Evolutionary conservation across 2,329 filamentous ascomycete species (phyloP), one percentile per base, ranked within the genome.

Genomic region (Scytalidium sp.): DNA sequence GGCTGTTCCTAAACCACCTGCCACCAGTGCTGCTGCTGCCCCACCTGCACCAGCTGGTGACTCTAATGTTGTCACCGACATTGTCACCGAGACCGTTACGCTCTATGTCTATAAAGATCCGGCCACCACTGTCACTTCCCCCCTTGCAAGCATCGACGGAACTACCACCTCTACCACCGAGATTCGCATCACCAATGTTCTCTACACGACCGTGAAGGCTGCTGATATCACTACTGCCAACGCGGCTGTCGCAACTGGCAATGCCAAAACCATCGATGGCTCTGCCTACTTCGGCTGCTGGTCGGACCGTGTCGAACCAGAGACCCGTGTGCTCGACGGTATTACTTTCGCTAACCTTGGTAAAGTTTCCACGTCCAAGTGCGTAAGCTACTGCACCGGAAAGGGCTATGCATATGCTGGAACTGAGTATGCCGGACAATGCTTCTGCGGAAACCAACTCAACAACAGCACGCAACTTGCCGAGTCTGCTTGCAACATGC

Each of bases 351-450:
- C 72, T 20, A 64, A 73, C 48, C 57, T 76, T 27, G 72, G 72
- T n/a, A 46, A 51, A 13, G 67, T 75, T 60, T 71, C 65, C 54
- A 72, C 68, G 60, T 70, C 67, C 44, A 71, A 70, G 19, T 81
- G 79, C 58, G 67, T 78, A 44, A 61, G 66, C 4, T 73, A 75
- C 61, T 83, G 80, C 62, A 64, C 71, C 7, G 55, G 56, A 27
- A 62, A 64, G 41, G 75, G 76, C 8, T 78, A 67, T 54, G 56
- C 64, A 36, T 64, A 78, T 50, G 75, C 76, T 1, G 75, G 75
- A 20, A 77, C 75, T 17, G 74, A 79, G 57, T 74, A 74, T 21
- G 71, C 70, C 27, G 68, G 70, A 19, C 67, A 71, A 53, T 79
- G 75, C 63, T 76, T 73, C 59, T 80, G 75, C 53, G 75, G 72